Evolutionary conservation across 495 filamentous ascomycete genomes (phyloP), one percentile per base, ranked within the genome.

Genomic region (Penicillium waksmanii): DNA sequence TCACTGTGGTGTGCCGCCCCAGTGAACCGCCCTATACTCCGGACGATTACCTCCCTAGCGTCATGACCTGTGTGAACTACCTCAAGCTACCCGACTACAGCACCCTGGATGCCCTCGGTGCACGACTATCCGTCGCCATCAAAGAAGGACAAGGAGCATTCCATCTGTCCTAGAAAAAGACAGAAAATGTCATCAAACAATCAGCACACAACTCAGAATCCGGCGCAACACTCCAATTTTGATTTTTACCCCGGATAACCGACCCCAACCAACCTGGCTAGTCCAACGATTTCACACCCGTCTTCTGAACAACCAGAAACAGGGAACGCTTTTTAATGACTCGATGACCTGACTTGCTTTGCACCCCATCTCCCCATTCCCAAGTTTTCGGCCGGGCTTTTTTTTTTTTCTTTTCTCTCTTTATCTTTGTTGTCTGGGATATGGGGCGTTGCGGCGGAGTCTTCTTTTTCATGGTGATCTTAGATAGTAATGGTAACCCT

Each of bases 1-100:
- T 99, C 70, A 99, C 96, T 9, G 96, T 99, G 42, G 96, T 99
- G 17, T 98, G 96, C 80, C 97, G 96, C 73, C 94, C 95, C 7
- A 96, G 91, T 77, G 96, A 99, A 66, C 87, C 92, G 8, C 95
- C 95, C 2, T 96, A 92, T 73, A 90, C 88, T 8, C 96, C 95
- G 3, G 96, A 99, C 70, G 96, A 98, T 74, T 98, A 97, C 64
- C 82, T 99, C 35, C 93, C 96, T 23, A 97, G 93, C 67, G 96
- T 98, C 69, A 99, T 99, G 96, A 99, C 96, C 46, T 98, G 96
- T 73, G 95, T 96, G 71, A 99, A 99, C 71, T 99, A 99, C 71
- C 89, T 99, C 63, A 99, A 99, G 74, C 81, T 99, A 66, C 96
- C 96, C 19, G 93, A 99, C 75, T 99, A 99, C 76, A 94, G 87